phyloP scores from a whole-genome alignment of 2,329 filamentous ascomycete genomes.

The Coniochaeta prunicola region DNA sequence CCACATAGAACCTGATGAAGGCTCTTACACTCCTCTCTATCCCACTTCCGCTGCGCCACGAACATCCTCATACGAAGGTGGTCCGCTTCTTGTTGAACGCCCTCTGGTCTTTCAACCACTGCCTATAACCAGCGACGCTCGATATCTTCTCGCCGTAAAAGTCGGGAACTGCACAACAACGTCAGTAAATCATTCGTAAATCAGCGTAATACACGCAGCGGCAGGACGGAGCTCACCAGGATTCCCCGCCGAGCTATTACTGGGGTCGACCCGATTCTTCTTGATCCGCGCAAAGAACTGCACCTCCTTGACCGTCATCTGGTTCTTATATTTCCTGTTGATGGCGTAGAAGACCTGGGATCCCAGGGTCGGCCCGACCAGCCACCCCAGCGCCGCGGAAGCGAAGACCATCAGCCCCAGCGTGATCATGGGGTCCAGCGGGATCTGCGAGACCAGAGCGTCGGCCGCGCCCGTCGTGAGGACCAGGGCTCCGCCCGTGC shows the following conservation, averaged over 20 bases:
- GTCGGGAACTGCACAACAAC: constrained; percentile 62
- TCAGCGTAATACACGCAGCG: background rate
- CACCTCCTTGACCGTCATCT: constrained; percentile 81
- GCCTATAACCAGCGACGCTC: constrained; percentile 81
- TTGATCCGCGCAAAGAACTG: constrained; percentile 90
- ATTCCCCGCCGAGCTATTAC: constrained; percentile 80
- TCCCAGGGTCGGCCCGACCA: constrained; percentile 76
- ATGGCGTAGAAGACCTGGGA: constrained; percentile 70
- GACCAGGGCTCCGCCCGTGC: constrained; percentile 55
- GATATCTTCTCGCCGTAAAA: constrained; percentile 99
- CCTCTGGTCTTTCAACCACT: constrained; percentile 96
- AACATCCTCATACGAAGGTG: constrained; percentile 45
- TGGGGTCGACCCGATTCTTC: constrained; percentile 86
- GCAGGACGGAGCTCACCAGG: constrained; percentile 44
- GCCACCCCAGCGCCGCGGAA: constrained; percentile 77
- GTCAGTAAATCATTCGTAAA: constrained; percentile 1
- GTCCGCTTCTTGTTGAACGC: constrained; percentile 91
- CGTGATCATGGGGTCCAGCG: constrained; percentile 81
- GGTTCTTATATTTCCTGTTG: constrained; percentile 61
- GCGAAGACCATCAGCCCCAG: constrained; percentile 73
- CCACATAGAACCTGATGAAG: background rate
- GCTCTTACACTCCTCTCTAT: background rate
- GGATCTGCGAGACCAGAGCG: constrained; percentile 60
- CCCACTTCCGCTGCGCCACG: background rate
- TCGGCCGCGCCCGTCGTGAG: constrained; percentile 69